These are phyloP conservation scores for Exserohilum turcica DNA, from an alignment of 2,329 filamentous ascomycete species.

Conservation along the genomic window DNA sequence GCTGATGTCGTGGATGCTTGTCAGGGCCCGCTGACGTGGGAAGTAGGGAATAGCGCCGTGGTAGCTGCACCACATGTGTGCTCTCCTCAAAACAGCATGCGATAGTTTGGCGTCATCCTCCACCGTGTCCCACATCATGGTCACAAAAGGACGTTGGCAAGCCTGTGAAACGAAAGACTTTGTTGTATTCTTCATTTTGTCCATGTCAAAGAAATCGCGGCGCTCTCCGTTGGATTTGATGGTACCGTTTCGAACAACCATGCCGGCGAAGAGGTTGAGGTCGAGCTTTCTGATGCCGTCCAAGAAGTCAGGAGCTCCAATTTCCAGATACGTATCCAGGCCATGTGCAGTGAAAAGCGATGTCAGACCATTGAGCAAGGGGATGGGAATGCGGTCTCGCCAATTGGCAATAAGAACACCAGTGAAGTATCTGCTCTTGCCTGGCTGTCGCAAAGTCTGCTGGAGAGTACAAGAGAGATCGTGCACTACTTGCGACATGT, in stretches of 20 bases:
- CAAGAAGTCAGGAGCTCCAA: slow-evolving; percentile 42
- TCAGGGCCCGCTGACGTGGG: slow-evolving; percentile 31
- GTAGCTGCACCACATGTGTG: slow-evolving; percentile 47
- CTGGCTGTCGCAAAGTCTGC: slow-evolving; percentile 29
- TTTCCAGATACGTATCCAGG: slow-evolving; percentile 43
- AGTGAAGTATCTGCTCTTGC: slow-evolving; percentile 38
- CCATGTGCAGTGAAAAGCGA: slow-evolving; percentile 39
- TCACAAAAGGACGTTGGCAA: slow-evolving; percentile 42
- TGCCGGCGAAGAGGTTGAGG: slow-evolving; percentile 35
- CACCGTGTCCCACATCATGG: slow-evolving; percentile 49
- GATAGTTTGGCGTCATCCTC: slow-evolving; percentile 41
- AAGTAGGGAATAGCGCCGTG: slow-evolving; percentile 44
- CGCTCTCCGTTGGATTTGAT: slow-evolving; percentile 43
- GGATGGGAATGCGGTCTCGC: slow-evolving; percentile 34
- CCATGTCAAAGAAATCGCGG: slow-evolving; percentile 47
- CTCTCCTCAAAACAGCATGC: slow-evolving; percentile 43
- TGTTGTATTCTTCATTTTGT: slow-evolving; percentile 47
- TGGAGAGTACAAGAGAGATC: slow-evolving; percentile 33
- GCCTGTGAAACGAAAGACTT: slow-evolving; percentile 47
- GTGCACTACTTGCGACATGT: slow-evolving; percentile 34
- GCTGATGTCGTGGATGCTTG: slow-evolving; percentile 28
- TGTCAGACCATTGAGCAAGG: slow-evolving; percentile 38
- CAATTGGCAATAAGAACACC: slow-evolving; percentile 44
- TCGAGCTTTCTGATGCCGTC: slow-evolving; percentile 33
- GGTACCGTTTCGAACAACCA: slow-evolving; percentile 44